These are phyloP conservation scores for Lactifluus volemus DNA, from an alignment of 768 basidiomycete species.

Conservation along the genomic window DNA sequence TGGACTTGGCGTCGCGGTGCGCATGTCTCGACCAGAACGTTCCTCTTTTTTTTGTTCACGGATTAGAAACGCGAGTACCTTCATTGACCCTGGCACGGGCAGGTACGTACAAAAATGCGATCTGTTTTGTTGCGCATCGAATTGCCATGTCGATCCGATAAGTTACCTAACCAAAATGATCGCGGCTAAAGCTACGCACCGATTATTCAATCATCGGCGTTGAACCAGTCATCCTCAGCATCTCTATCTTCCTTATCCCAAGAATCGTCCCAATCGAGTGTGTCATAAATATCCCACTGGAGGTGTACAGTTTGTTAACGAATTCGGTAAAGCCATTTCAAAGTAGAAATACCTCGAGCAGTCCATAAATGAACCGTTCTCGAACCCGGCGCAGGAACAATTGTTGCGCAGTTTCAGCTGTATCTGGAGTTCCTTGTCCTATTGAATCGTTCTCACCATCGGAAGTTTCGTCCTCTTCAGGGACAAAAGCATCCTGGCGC, in stretches of 20 bases:
- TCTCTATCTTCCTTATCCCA: constrained; percentile 56
- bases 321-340: not conserved
- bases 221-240: constrained; percentile 66
- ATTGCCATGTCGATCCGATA: constrained; percentile 1
- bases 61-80: not conserved
- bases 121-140: not conserved
- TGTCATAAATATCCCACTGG: constrained; percentile 62
- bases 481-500: constrained; percentile 40
- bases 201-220: constrained; percentile 50
- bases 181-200: not conserved
- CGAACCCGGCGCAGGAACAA: constrained; percentile 52
- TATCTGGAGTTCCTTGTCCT: constrained; percentile 37
- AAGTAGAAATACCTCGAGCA: constrained; percentile 49
- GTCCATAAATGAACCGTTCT: constrained; percentile 68
- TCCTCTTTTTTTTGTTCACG: no score
- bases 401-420: constrained; percentile 29
- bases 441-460: constrained; percentile 38
- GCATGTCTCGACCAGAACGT: no score
- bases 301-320: not conserved
- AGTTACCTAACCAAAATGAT: not conserved
- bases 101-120: not conserved
- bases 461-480: constrained; percentile 55
- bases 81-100: not conserved
- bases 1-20: no score
- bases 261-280: constrained; percentile 66